phyloP scores from a whole-genome alignment of 192 early-diverging fungal species.

The Piromyces finnis region DNA sequence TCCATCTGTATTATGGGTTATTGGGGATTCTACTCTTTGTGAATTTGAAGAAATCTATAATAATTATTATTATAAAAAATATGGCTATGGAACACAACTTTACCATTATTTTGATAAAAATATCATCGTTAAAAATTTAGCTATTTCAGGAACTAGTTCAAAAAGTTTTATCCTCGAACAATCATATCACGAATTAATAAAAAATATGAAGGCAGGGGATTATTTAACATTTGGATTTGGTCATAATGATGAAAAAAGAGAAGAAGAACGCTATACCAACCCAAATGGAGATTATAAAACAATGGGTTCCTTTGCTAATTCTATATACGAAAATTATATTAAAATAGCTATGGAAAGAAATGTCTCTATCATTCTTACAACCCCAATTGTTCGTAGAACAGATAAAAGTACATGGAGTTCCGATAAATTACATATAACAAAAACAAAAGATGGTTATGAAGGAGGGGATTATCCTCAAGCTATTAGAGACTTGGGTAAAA shows the following conservation, averaged over 20 bases:
- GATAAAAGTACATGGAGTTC: neutral
- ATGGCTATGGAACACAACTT: neutral
- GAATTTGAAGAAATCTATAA: neutral
- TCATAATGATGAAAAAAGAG: neutral
- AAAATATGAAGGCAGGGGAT: neutral
- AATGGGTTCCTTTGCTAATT: neutral
- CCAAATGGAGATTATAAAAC: neutral
- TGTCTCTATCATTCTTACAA: neutral
- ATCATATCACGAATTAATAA: neutral
- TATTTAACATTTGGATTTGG: neutral
- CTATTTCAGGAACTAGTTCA: neutral
- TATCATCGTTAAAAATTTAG: neutral
- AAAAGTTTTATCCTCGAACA: neutral
- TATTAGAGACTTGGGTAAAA: neutral
- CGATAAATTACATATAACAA: neutral
- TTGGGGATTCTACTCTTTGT: neutral
- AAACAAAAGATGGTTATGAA: neutral
- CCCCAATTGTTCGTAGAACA: neutral
- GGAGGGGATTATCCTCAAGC: neutral
- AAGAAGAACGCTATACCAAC: neutral
- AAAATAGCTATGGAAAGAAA: neutral
- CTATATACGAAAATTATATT: neutral
- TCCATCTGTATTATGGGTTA: too few species aligned
- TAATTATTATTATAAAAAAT: neutral
- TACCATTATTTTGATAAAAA: neutral